Percentiles rank a stretch among this genome's conserved stretches.
phyloP scores from a whole-genome alignment of 345 rosid species.

The Aegle marmelos region DNA sequence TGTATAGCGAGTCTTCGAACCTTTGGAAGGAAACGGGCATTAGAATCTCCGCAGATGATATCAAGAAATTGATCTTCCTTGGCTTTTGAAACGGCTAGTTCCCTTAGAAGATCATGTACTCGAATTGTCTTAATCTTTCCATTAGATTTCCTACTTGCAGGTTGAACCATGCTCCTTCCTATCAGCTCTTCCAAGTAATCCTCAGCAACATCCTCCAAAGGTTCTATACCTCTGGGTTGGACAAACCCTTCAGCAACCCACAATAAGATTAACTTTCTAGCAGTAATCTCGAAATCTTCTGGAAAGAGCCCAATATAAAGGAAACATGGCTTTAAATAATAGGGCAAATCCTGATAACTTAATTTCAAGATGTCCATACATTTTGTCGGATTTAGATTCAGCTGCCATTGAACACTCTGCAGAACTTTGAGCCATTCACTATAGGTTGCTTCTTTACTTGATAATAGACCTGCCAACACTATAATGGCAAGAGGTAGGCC shows the following conservation, averaged over 20 bases:
- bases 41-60: not conserved
- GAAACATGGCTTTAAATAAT: constrained; percentile 22
- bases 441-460: constrained; percentile 12
- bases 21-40: not conserved
- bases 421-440: constrained; percentile 10
- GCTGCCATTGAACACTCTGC: constrained; percentile 5
- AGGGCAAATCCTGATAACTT: constrained; percentile 19
- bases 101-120: constrained; percentile 16
- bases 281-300: constrained; percentile 12
- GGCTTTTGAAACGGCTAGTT: constrained; percentile 15
- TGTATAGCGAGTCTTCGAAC: constrained; percentile 5
- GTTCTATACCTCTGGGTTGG: constrained; percentile 3
- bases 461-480: constrained; percentile 13
- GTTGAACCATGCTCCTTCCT: constrained; percentile 24
- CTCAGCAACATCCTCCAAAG: constrained; percentile 4
- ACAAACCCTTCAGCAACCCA: constrained; percentile 26
- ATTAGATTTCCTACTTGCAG: constrained; percentile 3
- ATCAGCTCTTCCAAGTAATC: not conserved
- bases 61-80: not conserved
- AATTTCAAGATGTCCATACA: constrained; percentile 11
- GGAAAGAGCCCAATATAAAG: constrained; percentile 20
- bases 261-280: constrained; percentile 2
- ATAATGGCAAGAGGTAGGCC: constrained; percentile 22
- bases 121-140: constrained; percentile 14
- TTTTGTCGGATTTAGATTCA: not conserved